Base-by-base conservation (phyloP, 2,329 filamentous ascomycete genomes). In the Podosphaera xanthii region DNA sequence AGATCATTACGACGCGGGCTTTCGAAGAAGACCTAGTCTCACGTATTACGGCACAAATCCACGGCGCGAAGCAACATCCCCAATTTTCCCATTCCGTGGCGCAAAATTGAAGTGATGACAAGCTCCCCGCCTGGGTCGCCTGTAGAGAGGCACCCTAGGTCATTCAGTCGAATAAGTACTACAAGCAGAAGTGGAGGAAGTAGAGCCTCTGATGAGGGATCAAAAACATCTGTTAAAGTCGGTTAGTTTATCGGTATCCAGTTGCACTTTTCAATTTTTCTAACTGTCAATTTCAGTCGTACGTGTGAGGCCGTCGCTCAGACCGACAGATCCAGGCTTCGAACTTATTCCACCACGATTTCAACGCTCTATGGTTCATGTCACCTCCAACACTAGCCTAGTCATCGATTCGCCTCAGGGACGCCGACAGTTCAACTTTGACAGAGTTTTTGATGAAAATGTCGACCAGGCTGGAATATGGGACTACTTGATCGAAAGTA, bases 311-410 rank as follows among this genome's bases (percentile, higher is more conserved):
- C 92, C 92, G 56, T 84, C 91, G 59, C 77, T 97, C 60, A 82
- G 83, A 65, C 76, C 88, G 4, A 80, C 79, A 64, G 92, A 98
- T 70, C 92, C 92, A 4, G 91, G 90, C 62, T 98, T 80, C 74
- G 92, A 98, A 63, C 80, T 97, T 64, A 92, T 98, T 60, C 92
- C 92, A 12, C 90, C 95, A 71, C 83, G 92, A 67, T 98, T 98
- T 69, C 91, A 95, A 71, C 82, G 85, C 63, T 84, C 90, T 46
- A 95, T 91, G 76, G 89, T 94, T 62, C 89, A 96, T 64, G 87
- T 91, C 61, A 89, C 84, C 9, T 87, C 88, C 14, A 78, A 86
- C 52, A 96, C 88, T 5, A 94, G 80, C 69, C 75, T 98, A 56
- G 78, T 87, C 33, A 88, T 98, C 65, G 92, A 97, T 68, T 86